Evolutionary conservation across 495 filamentous ascomycete genomes (phyloP).

Genomic region (Penicillium dipodomyicola): DNA sequence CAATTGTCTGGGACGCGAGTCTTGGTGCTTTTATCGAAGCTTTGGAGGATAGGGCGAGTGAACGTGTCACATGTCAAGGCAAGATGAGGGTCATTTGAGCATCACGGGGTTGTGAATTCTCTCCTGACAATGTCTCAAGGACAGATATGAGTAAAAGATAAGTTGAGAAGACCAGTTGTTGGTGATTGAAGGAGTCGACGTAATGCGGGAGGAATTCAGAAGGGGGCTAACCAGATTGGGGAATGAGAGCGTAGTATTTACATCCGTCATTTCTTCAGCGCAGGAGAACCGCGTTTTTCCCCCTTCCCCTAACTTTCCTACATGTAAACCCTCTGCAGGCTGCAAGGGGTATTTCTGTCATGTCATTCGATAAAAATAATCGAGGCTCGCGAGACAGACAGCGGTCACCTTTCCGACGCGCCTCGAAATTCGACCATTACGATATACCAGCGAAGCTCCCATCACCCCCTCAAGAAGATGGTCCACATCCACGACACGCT

Average conservation of each 20-base stretch:
- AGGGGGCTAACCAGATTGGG: constrained; percentile 24
- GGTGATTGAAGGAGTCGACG: constrained; percentile 3
- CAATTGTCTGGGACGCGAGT: not conserved
- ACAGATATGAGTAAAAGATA: not conserved
- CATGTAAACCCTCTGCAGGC: constrained; percentile 22
- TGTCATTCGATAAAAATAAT: constrained; percentile 11
- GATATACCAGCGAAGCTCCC: constrained; percentile 31
- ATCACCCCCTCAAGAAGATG: constrained; percentile 32
- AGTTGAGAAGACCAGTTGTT: not conserved
- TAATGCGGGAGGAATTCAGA: constrained; percentile 6
- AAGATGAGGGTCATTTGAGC: constrained; percentile 12
- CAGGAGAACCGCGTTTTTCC: constrained; percentile 3
- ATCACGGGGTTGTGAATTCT: constrained; percentile 5
- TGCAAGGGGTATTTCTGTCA: constrained; percentile 9
- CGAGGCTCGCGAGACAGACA: constrained; percentile 23
- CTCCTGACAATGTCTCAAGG: constrained; percentile 13
- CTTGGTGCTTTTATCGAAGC: constrained; percentile 17
- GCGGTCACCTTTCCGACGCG: constrained; percentile 38
- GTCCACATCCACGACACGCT: constrained; percentile 27
- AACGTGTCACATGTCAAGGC: constrained; percentile 36
- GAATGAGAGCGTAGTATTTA: constrained; percentile 30
- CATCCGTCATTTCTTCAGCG: constrained; percentile 8
- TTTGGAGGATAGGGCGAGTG: constrained; percentile 19
- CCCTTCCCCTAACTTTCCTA: constrained; percentile 4
- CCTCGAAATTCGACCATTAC: constrained; percentile 32